Evolutionary conservation across 306 rosid genomes (phyloP), one percentile per base, ranked within the genome.

Genomic region (Geum urbanum): DNA sequence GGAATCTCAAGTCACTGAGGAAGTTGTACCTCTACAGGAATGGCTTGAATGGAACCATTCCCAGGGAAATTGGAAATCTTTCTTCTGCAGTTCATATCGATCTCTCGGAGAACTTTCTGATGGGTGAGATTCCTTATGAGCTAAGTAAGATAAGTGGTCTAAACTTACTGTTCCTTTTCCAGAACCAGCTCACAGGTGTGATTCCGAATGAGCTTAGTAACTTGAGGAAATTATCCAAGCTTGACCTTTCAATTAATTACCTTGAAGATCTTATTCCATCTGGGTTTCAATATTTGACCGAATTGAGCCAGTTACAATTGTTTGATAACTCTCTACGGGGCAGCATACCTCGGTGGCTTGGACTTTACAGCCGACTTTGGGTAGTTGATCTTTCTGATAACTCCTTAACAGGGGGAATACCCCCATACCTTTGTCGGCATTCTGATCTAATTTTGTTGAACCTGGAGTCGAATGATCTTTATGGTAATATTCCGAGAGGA

Each of bases 321-420:
- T 89, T 86, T 63, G 81, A 87, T 68, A 95, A 95, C 88, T 77
- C 82, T 43, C 80, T 95, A n/a, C 82, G 61, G 20, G 99, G 99
- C 13, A 55, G 61, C 72, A 86, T 95, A 84, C 97, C 99, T 63
- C 77, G 1, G 47, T 75, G 77, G 78, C 89, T 95, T 51, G 99
- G 99, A 69, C 76, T 69, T 50, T 47, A 66, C 66, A 84, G 95
- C 80, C 76, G 24, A 71, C 92, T 95, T 72, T 91, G 99, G 99
- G 99, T 95, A n/a, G 92, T 89, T 72, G 99, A 95, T 82, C 88
- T 95, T 49, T 89, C 96, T 7, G 79, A 76, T 64, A 89, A 95
- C 83, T 64, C 53, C 37, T 76, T 95, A 75, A 83, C 85, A 10
- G 96, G 99, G 64, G 76, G 65, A 54, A 86, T 95, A 51, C 97